Base-by-base conservation (phyloP, 2,329 filamentous ascomycete species). In the Septoria petroselini region DNA sequence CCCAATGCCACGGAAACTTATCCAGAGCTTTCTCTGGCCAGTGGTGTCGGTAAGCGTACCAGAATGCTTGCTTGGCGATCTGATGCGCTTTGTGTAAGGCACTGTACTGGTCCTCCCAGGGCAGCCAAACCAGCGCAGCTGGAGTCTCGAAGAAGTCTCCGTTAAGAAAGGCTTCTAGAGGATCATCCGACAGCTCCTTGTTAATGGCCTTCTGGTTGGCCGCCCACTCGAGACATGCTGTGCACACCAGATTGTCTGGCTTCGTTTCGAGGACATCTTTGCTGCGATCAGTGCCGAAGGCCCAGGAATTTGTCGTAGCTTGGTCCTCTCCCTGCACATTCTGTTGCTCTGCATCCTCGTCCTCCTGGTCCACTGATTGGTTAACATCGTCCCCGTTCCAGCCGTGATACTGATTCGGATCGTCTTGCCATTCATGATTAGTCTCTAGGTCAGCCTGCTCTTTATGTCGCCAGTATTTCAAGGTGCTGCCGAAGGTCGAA, bases 41-140 rank as follows among this genome's bases (percentile, higher is more conserved):
- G 21, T 49, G 46, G 2, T 23, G 2, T 4, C 19, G 39, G 15
- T 21, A 43, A 9, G 39, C 40, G 19, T 49, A 35, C 19, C 14
- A 49, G 46, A 49, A 34, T 2, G 21, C 23, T 19, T 23, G n/a
- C 8, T 42, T 40, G 15, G 39, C 46, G n/a, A 42, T 15, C 2
- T 12, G 8, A 15, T 49, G 39, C 9, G 34, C 43, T 46, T 46
- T 37, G 14, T 46, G 33, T 12, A 46, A 4, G 8, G 35, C 33
- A 3, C 11, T n/a, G 7, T 38, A 38, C 11, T 46, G 43, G 27
- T 38, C 43, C 5, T 46, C 33, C 14, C 21, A 46, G 3, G 35
- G 1, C 12, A 38, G 15, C 9, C 11, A 19, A 17, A 38, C 15
- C 9, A 38, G 7, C 11, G 4, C 7, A 9, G 35, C 35, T 6